These are phyloP conservation scores for Clavispora carvajalis DNA, from an alignment of 805 yeast species.

Conservation along the genomic window DNA sequence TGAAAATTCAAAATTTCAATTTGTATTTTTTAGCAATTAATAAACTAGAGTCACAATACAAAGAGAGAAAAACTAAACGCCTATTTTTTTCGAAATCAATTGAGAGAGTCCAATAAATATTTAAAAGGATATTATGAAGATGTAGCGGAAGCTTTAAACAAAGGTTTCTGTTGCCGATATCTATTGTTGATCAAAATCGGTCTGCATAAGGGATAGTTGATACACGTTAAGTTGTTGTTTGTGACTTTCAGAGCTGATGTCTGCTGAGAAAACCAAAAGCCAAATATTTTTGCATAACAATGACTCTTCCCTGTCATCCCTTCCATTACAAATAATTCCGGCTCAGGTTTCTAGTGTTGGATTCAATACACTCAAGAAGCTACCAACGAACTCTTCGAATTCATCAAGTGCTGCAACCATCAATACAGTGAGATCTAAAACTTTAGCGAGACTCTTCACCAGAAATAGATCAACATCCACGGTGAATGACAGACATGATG, in stretches of 20 bases:
- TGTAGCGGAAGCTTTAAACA: too few species aligned
- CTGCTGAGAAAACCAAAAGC: not conserved
- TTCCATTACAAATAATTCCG: slow-evolving; percentile 1
- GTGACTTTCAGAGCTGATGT: not conserved
- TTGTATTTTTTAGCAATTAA: too few species aligned
- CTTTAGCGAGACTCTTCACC: slow-evolving; percentile 7
- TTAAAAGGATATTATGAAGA: too few species aligned
- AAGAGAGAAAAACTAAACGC: too few species aligned
- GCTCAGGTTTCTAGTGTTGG: slow-evolving; percentile 13
- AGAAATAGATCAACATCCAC: slow-evolving; percentile 3
- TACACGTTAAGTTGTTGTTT: too few species aligned
- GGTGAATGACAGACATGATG: not conserved
- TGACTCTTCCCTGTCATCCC: slow-evolving; percentile 1
- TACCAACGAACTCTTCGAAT: slow-evolving; percentile 7
- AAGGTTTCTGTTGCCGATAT: too few species aligned
- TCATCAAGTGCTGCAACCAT: slow-evolving; percentile 6
- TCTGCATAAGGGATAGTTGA: not conserved
- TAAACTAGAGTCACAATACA: too few species aligned
- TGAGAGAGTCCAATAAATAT: too few species aligned
- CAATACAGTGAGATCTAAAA: slow-evolving; percentile 1
- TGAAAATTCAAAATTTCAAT: too few species aligned
- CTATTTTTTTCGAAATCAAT: too few species aligned
- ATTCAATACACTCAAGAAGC: slow-evolving; percentile 11
- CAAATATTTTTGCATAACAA: slow-evolving; percentile 1
- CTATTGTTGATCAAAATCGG: too few species aligned